Evolutionary conservation across 352 stramenopile species (phyloP).

Genomic region (Pythium myriotylum): DNA sequence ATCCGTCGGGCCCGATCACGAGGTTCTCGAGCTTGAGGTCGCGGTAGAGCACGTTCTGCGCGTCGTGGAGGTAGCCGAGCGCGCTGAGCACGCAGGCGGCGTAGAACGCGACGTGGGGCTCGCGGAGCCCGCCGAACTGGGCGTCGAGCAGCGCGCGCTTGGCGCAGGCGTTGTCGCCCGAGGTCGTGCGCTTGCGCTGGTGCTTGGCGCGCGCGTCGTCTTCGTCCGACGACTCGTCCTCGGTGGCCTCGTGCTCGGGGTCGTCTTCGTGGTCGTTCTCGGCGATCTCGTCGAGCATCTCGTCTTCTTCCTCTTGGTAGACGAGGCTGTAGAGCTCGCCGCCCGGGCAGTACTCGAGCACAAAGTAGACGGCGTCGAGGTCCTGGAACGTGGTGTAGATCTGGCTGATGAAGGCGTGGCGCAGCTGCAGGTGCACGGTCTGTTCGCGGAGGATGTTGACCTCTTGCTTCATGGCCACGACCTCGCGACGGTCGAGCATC

Average conservation of each 20-base stretch:
- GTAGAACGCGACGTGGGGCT: slow-evolving; percentile 93
- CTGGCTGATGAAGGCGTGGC: slow-evolving; percentile 58
- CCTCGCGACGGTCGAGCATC: slow-evolving; percentile 41
- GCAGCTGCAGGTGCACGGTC: slow-evolving; percentile 56
- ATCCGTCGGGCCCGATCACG: slow-evolving; percentile 85
- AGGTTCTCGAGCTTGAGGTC: slow-evolving; percentile 91
- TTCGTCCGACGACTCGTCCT: slow-evolving; percentile 9
- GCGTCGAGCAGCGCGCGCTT: slow-evolving; percentile 38
- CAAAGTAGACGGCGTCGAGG: slow-evolving; percentile 67
- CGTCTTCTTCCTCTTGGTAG: slow-evolving; percentile 65
- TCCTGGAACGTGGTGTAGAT: slow-evolving; percentile 82
- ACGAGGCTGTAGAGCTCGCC: slow-evolving; percentile 90
- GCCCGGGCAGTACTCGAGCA: slow-evolving; percentile 73
- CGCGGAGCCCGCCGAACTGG: slow-evolving; percentile 72
- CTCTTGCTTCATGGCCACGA: slow-evolving; percentile 65
- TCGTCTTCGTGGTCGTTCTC: slow-evolving; percentile 22
- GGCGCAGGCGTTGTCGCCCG: slow-evolving; percentile 41
- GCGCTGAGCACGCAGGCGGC: slow-evolving; percentile 92
- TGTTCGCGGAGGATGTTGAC: slow-evolving; percentile 73
- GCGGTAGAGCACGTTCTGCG: slow-evolving; percentile 65
- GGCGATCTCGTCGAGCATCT: slow-evolving; percentile 18
- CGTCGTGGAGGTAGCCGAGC: slow-evolving; percentile 82
- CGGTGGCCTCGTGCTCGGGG: slow-evolving; percentile 25
- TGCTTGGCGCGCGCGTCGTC: slow-evolving; percentile 1
- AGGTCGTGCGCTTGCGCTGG: slow-evolving; percentile 25